Conservation (phyloP, 2,329 filamentous ascomycete species). For the Whalleya microplaca region DNA sequence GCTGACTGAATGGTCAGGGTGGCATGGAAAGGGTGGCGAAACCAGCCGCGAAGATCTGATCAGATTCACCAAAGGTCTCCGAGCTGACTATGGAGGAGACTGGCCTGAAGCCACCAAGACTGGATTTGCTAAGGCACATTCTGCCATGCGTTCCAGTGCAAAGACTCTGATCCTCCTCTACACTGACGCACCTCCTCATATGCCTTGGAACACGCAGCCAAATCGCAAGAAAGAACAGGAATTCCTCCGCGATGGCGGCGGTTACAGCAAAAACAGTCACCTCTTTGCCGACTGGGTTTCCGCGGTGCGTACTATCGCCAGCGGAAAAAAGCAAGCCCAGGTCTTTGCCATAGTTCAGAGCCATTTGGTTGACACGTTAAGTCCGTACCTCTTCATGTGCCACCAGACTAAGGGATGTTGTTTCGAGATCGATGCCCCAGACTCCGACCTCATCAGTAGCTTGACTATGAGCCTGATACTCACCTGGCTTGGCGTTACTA, state of each 20-base stretch:
- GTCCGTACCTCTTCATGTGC: slow-evolving; percentile 47
- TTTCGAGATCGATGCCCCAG: slow-evolving; percentile 35
- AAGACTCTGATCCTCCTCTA: slow-evolving; percentile 54
- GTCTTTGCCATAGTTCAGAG: slow-evolving; percentile 48
- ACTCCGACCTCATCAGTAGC: slow-evolving; percentile 35
- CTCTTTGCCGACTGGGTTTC: slow-evolving; percentile 51
- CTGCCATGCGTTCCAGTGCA: slow-evolving; percentile 50
- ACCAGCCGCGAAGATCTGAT: slow-evolving; percentile 42
- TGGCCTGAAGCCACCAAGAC: slow-evolving; percentile 54
- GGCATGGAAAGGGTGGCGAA: slow-evolving; percentile 39
- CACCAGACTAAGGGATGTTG: slow-evolving; percentile 46
- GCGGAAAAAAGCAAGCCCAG: slow-evolving; percentile 44
- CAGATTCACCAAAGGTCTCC: slow-evolving; percentile 40
- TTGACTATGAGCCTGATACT: slow-evolving; percentile 13
- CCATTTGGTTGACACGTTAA: slow-evolving; percentile 22
- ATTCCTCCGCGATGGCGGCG: not conserved
- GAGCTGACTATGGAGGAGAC: slow-evolving; percentile 42
- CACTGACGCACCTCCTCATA: slow-evolving; percentile 53
- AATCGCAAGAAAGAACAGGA: slow-evolving; percentile 38
- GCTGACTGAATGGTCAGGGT: slow-evolving; percentile 54
- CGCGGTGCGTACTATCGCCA: slow-evolving; percentile 39
- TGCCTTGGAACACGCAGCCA: slow-evolving; percentile 27
- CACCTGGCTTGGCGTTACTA: slow-evolving; percentile 41
- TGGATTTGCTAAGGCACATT: slow-evolving; percentile 49
- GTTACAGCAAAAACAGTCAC: slow-evolving; percentile 39